Conservation (phyloP, 441 rosid genomes). For the Breynia disticha region DNA sequence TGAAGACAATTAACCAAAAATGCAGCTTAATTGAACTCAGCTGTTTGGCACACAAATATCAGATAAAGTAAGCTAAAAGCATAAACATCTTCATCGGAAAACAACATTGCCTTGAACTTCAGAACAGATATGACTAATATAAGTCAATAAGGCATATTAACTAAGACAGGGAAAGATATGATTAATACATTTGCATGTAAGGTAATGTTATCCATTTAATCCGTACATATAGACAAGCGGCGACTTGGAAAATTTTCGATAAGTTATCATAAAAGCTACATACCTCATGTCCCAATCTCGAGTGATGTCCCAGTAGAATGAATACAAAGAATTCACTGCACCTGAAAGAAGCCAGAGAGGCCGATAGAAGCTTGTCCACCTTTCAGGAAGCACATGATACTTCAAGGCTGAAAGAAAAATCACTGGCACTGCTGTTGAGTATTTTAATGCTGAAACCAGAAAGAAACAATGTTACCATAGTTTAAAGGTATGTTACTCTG, state of each 20-base stretch:
- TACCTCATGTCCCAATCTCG: conserved; percentile 98
- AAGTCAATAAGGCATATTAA: too few species aligned
- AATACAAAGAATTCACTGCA: conserved; percentile 70
- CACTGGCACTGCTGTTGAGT: conserved; percentile 88
- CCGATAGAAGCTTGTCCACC: conserved; percentile 67
- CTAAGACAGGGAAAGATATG: too few species aligned
- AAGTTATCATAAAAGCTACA: conserved; percentile 5
- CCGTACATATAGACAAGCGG: background rate
- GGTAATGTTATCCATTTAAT: background rate
- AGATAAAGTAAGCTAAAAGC: too few species aligned
- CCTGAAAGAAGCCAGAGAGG: conserved; percentile 89
- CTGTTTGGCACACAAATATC: too few species aligned
- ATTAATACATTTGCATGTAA: too few species aligned
- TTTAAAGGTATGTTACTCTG: too few species aligned
- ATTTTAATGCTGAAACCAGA: conserved; percentile 70
- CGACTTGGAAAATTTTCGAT: background rate
- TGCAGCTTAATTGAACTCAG: too few species aligned
- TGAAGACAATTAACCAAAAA: background rate
- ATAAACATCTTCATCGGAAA: too few species aligned
- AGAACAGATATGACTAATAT: too few species aligned
- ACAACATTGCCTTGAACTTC: too few species aligned
- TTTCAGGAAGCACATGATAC: conserved; percentile 62
- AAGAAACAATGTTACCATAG: conserved; percentile 18
- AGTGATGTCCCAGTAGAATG: conserved; percentile 90
- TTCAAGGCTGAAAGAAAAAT: conserved; percentile 96